These are phyloP conservation scores for Phytophthora ohioensis DNA, from an alignment of 352 stramenopile species.

Conservation along the genomic window DNA sequence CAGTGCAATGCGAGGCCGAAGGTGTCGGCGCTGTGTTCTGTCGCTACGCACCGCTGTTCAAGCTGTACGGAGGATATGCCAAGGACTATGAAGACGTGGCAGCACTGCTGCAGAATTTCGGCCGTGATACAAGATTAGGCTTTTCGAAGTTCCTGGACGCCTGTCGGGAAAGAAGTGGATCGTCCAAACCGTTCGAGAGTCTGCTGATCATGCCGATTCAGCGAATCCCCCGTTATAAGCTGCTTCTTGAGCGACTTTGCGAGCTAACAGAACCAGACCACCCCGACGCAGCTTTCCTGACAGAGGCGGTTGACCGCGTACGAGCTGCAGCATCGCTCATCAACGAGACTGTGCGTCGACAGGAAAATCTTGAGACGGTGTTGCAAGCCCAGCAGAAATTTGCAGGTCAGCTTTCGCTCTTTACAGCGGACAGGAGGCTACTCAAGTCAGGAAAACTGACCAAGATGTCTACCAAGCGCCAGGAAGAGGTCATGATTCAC, in stretches of 20 bases:
- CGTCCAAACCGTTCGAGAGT: constrained; percentile 79
- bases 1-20: constrained; percentile 44
- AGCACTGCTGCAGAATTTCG: constrained; percentile 65
- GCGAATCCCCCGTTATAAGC: constrained; percentile 92
- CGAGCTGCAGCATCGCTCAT: constrained; percentile 74
- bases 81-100: constrained; percentile 87
- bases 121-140: constrained; percentile 51
- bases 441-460: constrained; percentile 75
- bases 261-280: constrained; percentile 73
- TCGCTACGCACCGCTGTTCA: constrained; percentile 84
- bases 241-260: constrained; percentile 84
- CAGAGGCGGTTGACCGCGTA: constrained; percentile 65
- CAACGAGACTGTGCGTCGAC: constrained; percentile 85
- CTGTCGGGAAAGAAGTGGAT: constrained; percentile 62
- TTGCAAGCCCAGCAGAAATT: constrained; percentile 86
- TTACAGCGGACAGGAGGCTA: constrained; percentile 68
- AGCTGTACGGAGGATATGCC: constrained; percentile 83
- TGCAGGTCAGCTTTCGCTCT: constrained; percentile 77
- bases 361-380: constrained; percentile 86
- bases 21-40: constrained; percentile 83
- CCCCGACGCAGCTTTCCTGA: constrained; percentile 69
- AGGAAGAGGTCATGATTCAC: constrained; percentile 86
- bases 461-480: constrained; percentile 86
- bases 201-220: constrained; percentile 94
- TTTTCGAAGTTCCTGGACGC: constrained; percentile 68